phyloP scores from a whole-genome alignment of 2,329 filamentous ascomycete species.

The Parafenestella ontariensis region DNA sequence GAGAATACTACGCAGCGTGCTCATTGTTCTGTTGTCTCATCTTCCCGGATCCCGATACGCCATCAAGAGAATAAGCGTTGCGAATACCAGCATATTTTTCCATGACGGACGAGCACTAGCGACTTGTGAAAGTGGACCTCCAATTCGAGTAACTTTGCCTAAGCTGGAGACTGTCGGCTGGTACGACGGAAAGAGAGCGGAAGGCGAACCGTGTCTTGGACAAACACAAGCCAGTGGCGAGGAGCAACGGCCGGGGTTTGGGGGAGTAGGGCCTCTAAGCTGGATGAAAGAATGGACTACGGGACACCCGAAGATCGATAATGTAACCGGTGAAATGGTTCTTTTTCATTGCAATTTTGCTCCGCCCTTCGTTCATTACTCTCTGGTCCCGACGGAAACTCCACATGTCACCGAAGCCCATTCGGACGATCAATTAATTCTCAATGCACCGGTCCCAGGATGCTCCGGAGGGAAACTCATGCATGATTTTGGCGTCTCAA shows the following conservation, averaged over 20 bases:
- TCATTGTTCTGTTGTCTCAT: constrained; percentile 65
- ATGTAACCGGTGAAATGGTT: constrained; percentile 68
- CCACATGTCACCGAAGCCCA: constrained; percentile 10
- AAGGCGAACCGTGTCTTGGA: constrained; percentile 54
- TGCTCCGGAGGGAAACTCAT: constrained; percentile 73
- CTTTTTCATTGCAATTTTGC: constrained; percentile 72
- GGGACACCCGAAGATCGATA: constrained; percentile 72
- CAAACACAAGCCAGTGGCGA: constrained; percentile 22
- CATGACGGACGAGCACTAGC: constrained; percentile 74
- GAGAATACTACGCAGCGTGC: constrained; percentile 63
- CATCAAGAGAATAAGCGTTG: constrained; percentile 73
- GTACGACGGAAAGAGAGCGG: constrained; percentile 67
- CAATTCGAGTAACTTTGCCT: constrained; percentile 70
- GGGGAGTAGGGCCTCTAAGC: constrained; percentile 62
- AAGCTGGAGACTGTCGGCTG: constrained; percentile 72
- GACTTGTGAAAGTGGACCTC: constrained; percentile 74
- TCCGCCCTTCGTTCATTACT: constrained; percentile 72
- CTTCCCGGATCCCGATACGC: constrained; percentile 62
- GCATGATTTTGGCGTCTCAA: constrained; percentile 77
- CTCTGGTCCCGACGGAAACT: constrained; percentile 56
- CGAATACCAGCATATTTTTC: constrained; percentile 71
- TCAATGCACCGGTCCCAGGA: constrained; percentile 66
- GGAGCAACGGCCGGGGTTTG: constrained; percentile 49
- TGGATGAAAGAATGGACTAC: constrained; percentile 77
- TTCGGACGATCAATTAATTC: constrained; percentile 24